Conservation (phyloP, 2,329 filamentous ascomycete species). For the Fusarium foetens region DNA sequence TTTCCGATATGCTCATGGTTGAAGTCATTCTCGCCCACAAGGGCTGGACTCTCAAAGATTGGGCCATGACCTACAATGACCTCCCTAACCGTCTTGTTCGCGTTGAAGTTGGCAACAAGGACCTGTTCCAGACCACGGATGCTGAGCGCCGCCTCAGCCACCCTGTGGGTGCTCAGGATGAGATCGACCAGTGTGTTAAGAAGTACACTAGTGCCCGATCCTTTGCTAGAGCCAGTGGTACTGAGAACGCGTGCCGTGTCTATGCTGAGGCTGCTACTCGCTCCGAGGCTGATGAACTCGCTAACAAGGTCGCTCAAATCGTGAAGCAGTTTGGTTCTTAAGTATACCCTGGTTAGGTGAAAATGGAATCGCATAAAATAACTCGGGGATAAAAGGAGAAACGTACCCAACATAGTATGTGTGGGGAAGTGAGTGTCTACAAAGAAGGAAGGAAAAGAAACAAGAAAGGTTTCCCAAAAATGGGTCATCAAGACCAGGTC, state of each 20-base stretch:
- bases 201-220: slow-evolving; percentile 91
- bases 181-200: slow-evolving; percentile 87
- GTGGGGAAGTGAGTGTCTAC: background rate
- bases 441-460: slow-evolving; percentile 6
- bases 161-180: slow-evolving; percentile 80
- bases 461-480: slow-evolving; percentile 9
- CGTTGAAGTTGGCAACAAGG: slow-evolving; percentile 88
- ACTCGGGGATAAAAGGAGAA: slow-evolving; percentile 1
- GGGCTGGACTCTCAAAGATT: slow-evolving; percentile 87
- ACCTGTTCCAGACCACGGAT: slow-evolving; percentile 89
- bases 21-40: slow-evolving; percentile 98
- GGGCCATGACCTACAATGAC: slow-evolving; percentile 92
- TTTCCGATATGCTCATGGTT: slow-evolving; percentile 95
- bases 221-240: slow-evolving; percentile 93
- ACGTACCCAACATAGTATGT: background rate
- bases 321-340: slow-evolving; percentile 68
- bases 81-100: slow-evolving; percentile 95
- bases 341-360: slow-evolving; percentile 2
- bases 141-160: slow-evolving; percentile 88
- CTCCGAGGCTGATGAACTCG: slow-evolving; percentile 90
- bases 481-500: slow-evolving; percentile 12
- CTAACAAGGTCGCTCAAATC: slow-evolving; percentile 81
- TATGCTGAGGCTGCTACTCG: slow-evolving; percentile 94
- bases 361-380: slow-evolving; percentile 25
- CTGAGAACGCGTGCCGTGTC: slow-evolving; percentile 94